These are phyloP conservation scores for Neonectria sp. DNA, from an alignment of 2,329 filamentous ascomycete genomes.

Conservation along the genomic window DNA sequence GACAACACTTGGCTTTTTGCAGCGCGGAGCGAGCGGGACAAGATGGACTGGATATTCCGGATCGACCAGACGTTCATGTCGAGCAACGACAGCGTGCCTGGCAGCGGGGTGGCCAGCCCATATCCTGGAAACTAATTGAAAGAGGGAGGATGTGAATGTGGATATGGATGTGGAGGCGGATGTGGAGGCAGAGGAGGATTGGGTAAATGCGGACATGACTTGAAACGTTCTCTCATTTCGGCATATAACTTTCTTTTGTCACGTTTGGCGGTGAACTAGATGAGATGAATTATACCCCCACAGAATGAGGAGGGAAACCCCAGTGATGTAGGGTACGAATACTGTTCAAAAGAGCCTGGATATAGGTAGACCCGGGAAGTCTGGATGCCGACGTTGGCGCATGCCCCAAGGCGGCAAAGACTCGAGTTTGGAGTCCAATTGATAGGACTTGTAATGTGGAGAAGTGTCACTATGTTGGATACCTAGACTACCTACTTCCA, in stretches of 20 bases:
- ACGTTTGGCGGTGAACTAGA: slow-evolving; percentile 49
- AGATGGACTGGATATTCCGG: slow-evolving; percentile 96
- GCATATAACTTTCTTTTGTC: slow-evolving; percentile 47
- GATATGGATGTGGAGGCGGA: neutral
- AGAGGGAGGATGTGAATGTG: slow-evolving; percentile 14
- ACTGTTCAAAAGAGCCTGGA: slow-evolving; percentile 40
- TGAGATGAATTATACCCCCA: slow-evolving; percentile 50
- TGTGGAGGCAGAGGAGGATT: neutral
- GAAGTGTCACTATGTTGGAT: slow-evolving; percentile 6
- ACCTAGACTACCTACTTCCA: neutral
- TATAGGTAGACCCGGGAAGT: slow-evolving; percentile 39
- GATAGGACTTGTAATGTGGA: slow-evolving; percentile 27
- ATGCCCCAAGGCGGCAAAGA: slow-evolving; percentile 14
- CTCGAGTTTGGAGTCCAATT: slow-evolving; percentile 17
- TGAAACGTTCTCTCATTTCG: slow-evolving; percentile 46
- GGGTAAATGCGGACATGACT: slow-evolving; percentile 46
- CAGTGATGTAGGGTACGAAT: slow-evolving; percentile 38
- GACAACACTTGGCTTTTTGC: slow-evolving; percentile 97
- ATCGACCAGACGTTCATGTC: slow-evolving; percentile 85
- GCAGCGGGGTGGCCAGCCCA: slow-evolving; percentile 56
- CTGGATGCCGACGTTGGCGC: slow-evolving; percentile 23
- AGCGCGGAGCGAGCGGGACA: slow-evolving; percentile 89
- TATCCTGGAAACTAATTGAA: slow-evolving; percentile 52
- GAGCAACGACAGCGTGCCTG: slow-evolving; percentile 59
- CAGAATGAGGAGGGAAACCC: slow-evolving; percentile 45